Evolutionary conservation across 148 eudicot species (phyloP).

Genomic region (Euryodendron excelsum): DNA sequence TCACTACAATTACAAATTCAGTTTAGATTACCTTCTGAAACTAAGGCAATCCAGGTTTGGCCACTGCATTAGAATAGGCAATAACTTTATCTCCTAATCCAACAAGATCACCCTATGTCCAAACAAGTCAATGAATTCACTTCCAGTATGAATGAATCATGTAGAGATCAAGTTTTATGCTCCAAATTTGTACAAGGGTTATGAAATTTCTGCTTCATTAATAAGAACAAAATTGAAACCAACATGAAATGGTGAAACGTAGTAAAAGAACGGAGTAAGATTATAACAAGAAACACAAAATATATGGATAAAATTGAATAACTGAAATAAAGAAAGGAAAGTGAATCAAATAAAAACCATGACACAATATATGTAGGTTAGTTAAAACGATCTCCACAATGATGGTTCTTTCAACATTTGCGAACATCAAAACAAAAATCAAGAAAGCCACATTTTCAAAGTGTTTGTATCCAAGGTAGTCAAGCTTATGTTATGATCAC

Average conservation of each 20-base stretch:
- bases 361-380: background rate
- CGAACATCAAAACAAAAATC: no score
- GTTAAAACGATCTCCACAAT: no score
- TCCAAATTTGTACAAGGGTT: background rate
- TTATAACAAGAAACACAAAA: background rate
- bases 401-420: no score
- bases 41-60: background rate
- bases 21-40: conserved; percentile 8
- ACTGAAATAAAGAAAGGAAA: background rate
- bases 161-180: background rate
- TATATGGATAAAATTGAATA: background rate
- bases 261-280: background rate
- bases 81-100: conserved; percentile 1
- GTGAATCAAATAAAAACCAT: background rate
- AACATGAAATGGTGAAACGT: background rate
- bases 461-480: background rate
- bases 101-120: background rate
- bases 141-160: background rate
- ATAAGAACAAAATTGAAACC: conserved; percentile 1
- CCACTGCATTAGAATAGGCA: conserved; percentile 7
- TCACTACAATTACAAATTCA: background rate
- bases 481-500: background rate
- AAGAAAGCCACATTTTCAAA: no score
- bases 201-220: background rate
- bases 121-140: conserved; percentile 7